These are phyloP conservation scores for Cyclocybe cylindracea DNA, from an alignment of 768 basidiomycete genomes.

Conservation along the genomic window DNA sequence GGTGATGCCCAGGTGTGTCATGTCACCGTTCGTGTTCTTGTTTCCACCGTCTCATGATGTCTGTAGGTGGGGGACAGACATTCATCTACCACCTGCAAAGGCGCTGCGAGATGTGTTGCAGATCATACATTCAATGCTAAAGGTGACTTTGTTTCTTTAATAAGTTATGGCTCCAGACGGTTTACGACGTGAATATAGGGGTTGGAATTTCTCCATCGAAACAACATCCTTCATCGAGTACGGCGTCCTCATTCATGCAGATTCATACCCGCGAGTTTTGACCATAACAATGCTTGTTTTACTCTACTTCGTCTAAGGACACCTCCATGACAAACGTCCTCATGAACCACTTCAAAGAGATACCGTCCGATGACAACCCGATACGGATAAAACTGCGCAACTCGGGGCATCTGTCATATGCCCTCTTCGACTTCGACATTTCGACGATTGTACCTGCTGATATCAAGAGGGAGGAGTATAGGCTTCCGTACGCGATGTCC, in stretches of 20 bases:
- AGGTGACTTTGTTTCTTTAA: constrained; percentile 4
- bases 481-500: constrained; percentile 4
- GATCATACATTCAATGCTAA: constrained; percentile 13
- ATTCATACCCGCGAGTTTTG: no score
- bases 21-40: background rate
- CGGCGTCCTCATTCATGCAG: no score
- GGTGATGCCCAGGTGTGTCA: constrained; percentile 28
- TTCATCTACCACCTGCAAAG: background rate
- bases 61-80: constrained; percentile 15
- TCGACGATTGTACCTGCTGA: constrained; percentile 13
- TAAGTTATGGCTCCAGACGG: no score
- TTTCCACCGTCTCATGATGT: background rate
- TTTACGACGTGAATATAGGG: constrained; percentile 7
- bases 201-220: constrained; percentile 18
- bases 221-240: constrained; percentile 21
- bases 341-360: constrained; percentile 10
- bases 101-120: constrained; percentile 6
- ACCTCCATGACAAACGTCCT: constrained; percentile 13
- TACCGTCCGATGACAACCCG: background rate
- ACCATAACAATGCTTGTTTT: background rate
- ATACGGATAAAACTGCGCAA: constrained; percentile 2
- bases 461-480: constrained; percentile 2
- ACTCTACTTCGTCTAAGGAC: constrained; percentile 6
- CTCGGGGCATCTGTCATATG: constrained; percentile 13
- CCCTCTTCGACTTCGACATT: constrained; percentile 19